A percentile compares a stretch with the other conserved stretches of the same genome.
phyloP scores from a whole-genome alignment of 371 early-diverging fungal species.

The Mucor sp. region DNA sequence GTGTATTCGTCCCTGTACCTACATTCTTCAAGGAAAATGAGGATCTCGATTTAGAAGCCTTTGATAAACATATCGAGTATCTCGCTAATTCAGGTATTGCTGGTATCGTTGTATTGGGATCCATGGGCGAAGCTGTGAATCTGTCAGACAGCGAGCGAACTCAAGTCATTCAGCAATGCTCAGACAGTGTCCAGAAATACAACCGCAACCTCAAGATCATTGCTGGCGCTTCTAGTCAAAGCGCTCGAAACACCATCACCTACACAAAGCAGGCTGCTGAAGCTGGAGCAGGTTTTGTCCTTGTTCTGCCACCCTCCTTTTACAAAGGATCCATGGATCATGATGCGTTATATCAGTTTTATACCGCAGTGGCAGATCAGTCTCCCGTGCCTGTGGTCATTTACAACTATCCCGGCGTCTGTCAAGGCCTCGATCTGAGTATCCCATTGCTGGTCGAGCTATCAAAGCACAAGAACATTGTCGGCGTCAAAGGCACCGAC shows the following conservation, averaged over 20 bases:
- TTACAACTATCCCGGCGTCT: slow-evolving; percentile 54
- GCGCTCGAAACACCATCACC: slow-evolving; percentile 38
- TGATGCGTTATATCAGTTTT: slow-evolving; percentile 35
- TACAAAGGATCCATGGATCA: slow-evolving; percentile 33
- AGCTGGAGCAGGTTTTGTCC: slow-evolving; percentile 40
- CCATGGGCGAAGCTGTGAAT: slow-evolving; percentile 51
- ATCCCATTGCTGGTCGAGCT: slow-evolving; percentile 28
- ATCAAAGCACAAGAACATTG: slow-evolving; percentile 45
- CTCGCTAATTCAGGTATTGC: slow-evolving; percentile 42
- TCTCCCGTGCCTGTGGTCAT: slow-evolving; percentile 49
- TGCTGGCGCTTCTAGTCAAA: slow-evolving; percentile 42
- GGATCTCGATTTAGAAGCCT: slow-evolving; percentile 43
- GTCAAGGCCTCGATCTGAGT: slow-evolving; percentile 47
- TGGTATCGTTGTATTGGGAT: slow-evolving; percentile 50
- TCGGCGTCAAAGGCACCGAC: slow-evolving; percentile 51
- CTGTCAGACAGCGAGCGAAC: slow-evolving; percentile 42
- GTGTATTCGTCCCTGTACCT: slow-evolving; percentile 49
- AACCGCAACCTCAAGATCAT: slow-evolving; percentile 36
- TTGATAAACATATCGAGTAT: slow-evolving; percentile 42
- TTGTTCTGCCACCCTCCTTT: slow-evolving; percentile 50
- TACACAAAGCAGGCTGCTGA: slow-evolving; percentile 36
- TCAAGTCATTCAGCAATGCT: slow-evolving; percentile 28
- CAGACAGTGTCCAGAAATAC: slow-evolving; percentile 29
- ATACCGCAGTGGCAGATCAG: slow-evolving; percentile 38
- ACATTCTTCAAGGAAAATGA: slow-evolving; percentile 50